Conservation (phyloP, 2,329 filamentous ascomycete genomes). For the Ceratocystis albifundus region DNA sequence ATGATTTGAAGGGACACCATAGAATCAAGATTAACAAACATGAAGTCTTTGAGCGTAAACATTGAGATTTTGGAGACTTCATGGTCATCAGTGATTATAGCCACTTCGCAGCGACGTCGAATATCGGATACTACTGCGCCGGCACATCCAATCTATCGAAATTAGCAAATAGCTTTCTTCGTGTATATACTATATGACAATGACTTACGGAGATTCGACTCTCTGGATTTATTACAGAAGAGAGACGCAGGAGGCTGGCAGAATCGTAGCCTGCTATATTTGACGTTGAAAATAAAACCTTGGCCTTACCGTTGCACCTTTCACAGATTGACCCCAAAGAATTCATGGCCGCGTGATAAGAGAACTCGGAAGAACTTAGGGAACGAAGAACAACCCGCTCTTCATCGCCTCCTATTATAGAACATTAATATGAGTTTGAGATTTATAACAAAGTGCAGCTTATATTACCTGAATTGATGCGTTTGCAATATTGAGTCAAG, state of each 20-base stretch:
- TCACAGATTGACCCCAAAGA: conserved; percentile 30
- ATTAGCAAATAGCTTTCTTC: background rate
- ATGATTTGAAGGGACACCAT: conserved; percentile 75
- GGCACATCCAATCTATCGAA: conserved; percentile 59
- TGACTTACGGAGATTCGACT: conserved; percentile 53
- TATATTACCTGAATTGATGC: conserved; percentile 14
- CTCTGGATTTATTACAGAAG: conserved; percentile 61
- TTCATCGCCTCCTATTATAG: background rate
- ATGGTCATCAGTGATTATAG: conserved; percentile 32
- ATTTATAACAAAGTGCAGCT: background rate
- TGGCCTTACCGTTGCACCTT: conserved; percentile 52
- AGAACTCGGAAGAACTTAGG: conserved; percentile 61
- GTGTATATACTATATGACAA: background rate
- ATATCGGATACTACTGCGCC: conserved; percentile 77
- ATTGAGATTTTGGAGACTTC: conserved; percentile 56
- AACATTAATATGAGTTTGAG: background rate
- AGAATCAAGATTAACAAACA: conserved; percentile 75
- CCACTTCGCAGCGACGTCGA: conserved; percentile 45
- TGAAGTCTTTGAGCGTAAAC: conserved; percentile 54
- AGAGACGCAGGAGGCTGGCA: conserved; percentile 55
- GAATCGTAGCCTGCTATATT: conserved; percentile 36
- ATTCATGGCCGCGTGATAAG: conserved; percentile 47
- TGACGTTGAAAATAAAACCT: conserved; percentile 28
- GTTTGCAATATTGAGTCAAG: conserved; percentile 18
- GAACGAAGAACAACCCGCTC: conserved; percentile 43